phyloP scores from a whole-genome alignment of 2,329 filamentous ascomycete species.

The Claviceps humidiphila region DNA sequence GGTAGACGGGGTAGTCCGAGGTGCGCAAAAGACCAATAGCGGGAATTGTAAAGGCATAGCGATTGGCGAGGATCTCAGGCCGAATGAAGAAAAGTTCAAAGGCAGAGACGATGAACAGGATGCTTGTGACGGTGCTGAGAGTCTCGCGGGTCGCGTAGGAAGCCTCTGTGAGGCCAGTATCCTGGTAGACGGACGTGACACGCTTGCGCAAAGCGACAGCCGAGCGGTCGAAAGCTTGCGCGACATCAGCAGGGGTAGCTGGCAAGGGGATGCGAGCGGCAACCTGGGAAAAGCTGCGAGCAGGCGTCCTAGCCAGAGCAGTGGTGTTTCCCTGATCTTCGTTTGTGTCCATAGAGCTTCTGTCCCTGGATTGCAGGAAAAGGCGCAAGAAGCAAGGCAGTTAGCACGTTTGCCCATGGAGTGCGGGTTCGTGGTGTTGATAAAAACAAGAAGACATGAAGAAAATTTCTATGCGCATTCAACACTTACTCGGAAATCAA shows the following conservation, averaged over 20 bases:
- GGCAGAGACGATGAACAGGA: slow-evolving; percentile 53
- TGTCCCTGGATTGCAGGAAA: too few relatives aligned
- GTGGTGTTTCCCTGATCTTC: slow-evolving; percentile 25
- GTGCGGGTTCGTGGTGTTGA: not conserved
- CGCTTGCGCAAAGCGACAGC: slow-evolving; percentile 53
- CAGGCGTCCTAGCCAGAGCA: slow-evolving; percentile 35
- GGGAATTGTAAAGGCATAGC: slow-evolving; percentile 61
- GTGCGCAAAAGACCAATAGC: slow-evolving; percentile 42
- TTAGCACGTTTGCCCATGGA: not conserved
- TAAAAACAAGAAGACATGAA: not conserved
- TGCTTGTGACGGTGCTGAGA: slow-evolving; percentile 57
- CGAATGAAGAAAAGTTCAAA: slow-evolving; percentile 62
- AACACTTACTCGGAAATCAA: slow-evolving; percentile 30
- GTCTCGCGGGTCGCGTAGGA: slow-evolving; percentile 54
- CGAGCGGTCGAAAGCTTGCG: slow-evolving; percentile 60
- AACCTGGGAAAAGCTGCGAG: slow-evolving; percentile 39
- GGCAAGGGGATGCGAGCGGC: slow-evolving; percentile 56
- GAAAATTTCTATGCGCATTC: not conserved
- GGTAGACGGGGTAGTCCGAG: slow-evolving; percentile 45
- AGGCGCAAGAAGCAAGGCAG: not conserved
- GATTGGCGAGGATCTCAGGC: slow-evolving; percentile 55
- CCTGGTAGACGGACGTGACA: slow-evolving; percentile 49
- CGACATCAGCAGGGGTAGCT: slow-evolving; percentile 67
- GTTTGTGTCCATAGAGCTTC: slow-evolving; percentile 10
- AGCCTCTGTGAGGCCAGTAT: slow-evolving; percentile 52